phyloP scores from a whole-genome alignment of 306 rosid species.

The Acmispon strigosus region DNA sequence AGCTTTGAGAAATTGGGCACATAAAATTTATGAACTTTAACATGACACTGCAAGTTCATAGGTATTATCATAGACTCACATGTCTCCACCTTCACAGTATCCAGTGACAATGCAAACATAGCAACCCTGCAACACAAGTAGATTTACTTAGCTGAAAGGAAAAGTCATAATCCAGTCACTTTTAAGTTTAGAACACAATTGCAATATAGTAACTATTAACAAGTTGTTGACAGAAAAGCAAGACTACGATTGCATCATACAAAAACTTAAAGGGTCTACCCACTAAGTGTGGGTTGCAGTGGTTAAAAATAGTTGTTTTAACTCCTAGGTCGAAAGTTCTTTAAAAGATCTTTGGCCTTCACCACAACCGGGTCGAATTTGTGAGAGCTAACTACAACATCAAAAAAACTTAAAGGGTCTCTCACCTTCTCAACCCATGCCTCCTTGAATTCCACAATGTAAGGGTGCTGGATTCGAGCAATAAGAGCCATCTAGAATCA shows the following conservation, averaged over 20 bases:
- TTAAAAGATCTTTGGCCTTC: neutral
- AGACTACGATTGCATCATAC: neutral
- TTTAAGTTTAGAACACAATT: constrained; percentile 9
- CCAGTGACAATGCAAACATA: constrained; percentile 99
- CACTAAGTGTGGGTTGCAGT: too few relatives aligned
- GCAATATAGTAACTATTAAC: neutral
- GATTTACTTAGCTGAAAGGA: constrained; percentile 1
- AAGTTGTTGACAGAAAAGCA: constrained; percentile 4
- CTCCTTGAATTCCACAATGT: constrained; percentile 90
- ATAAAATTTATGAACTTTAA: neutral
- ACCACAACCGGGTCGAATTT: too few relatives aligned
- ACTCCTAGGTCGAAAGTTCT: too few relatives aligned
- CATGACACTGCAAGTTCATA: constrained; percentile 3
- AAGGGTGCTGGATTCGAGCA: constrained; percentile 93
- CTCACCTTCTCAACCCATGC: constrained; percentile 99
- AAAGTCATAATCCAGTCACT: neutral
- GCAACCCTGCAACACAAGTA: constrained; percentile 76
- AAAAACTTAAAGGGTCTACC: neutral
- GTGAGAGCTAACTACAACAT: too few relatives aligned
- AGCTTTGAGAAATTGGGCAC: neutral
- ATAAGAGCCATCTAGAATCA: constrained; percentile 86
- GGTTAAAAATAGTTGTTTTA: too few relatives aligned
- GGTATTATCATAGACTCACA: constrained; percentile 53
- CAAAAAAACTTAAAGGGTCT: neutral
- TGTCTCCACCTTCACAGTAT: constrained; percentile 99